Evolutionary conservation across 352 stramenopile genomes (phyloP).

Genomic region (Globisporangium polare): DNA sequence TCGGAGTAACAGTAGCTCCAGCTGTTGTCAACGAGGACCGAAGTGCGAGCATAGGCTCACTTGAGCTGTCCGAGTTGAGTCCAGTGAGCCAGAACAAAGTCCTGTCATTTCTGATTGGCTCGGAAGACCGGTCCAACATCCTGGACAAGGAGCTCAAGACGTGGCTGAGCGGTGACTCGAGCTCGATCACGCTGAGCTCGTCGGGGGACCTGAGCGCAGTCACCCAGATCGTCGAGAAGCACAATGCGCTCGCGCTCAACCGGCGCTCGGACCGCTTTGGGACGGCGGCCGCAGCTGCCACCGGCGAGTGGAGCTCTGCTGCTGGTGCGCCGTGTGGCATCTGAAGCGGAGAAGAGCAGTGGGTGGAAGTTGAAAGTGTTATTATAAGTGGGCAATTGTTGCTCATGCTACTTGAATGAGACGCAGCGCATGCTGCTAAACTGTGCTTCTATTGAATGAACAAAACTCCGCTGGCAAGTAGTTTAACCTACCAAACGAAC

Average conservation of each 20-base stretch:
- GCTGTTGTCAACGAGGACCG: neutral
- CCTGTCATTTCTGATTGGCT: neutral
- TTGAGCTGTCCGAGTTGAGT: neutral
- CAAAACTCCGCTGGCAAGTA: too few relatives aligned
- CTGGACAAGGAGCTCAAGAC: neutral
- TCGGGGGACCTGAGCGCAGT: neutral
- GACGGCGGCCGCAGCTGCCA: neutral
- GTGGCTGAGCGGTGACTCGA: neutral
- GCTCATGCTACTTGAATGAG: too few relatives aligned
- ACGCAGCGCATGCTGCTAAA: neutral
- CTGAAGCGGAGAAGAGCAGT: neutral
- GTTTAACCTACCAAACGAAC: too few relatives aligned
- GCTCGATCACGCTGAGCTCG: neutral
- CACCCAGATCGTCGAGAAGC: neutral
- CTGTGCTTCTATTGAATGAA: too few relatives aligned
- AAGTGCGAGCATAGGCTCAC: neutral
- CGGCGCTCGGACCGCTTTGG: constrained; percentile 3
- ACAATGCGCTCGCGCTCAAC: constrained; percentile 6
- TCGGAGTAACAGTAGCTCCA: neutral
- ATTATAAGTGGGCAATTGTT: neutral
- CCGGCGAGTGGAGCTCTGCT: neutral
- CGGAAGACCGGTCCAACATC: constrained; percentile 6
- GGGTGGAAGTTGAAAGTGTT: neutral
- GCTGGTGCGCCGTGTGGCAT: neutral
- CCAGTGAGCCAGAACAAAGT: neutral